Evolutionary conservation across 2,329 filamentous ascomycete species (phyloP).

Genomic region (Alternaria metachromatica): DNA sequence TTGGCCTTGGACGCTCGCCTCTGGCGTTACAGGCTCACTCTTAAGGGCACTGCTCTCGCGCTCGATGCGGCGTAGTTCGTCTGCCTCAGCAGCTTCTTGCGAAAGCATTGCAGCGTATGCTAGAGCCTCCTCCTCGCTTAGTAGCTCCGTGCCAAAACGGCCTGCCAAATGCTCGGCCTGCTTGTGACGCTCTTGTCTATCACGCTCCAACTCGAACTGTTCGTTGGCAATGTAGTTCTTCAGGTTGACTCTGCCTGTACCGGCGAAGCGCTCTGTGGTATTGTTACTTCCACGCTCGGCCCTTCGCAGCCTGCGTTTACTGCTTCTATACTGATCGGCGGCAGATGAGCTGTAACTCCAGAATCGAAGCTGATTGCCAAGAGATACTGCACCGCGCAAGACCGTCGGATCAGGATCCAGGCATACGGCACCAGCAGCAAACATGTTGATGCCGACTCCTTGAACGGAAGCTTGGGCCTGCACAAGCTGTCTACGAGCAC

Average conservation of each 20-base stretch:
- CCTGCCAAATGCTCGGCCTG: slow-evolving; percentile 74
- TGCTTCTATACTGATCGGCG: slow-evolving; percentile 74
- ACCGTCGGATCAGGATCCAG: slow-evolving; percentile 87
- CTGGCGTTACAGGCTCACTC: slow-evolving; percentile 48
- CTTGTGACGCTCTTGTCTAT: slow-evolving; percentile 70
- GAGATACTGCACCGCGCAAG: slow-evolving; percentile 83
- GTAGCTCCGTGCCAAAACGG: slow-evolving; percentile 83
- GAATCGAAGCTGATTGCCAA: slow-evolving; percentile 86
- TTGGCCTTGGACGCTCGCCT: slow-evolving; percentile 36
- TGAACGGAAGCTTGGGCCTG: slow-evolving; percentile 72
- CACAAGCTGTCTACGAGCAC: slow-evolving; percentile 76
- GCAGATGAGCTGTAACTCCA: slow-evolving; percentile 91
- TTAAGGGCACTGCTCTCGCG: slow-evolving; percentile 50
- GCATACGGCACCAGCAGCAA: slow-evolving; percentile 81
- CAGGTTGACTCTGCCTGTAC: slow-evolving; percentile 72
- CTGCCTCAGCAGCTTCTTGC: slow-evolving; percentile 62
- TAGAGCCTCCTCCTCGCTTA: slow-evolving; percentile 67
- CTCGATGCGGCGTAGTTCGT: slow-evolving; percentile 54
- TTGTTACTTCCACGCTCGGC: slow-evolving; percentile 69
- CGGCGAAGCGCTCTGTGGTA: slow-evolving; percentile 64
- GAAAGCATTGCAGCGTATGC: slow-evolving; percentile 69
- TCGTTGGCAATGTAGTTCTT: slow-evolving; percentile 88
- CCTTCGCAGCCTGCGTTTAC: slow-evolving; percentile 79
- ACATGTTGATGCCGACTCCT: slow-evolving; percentile 75
- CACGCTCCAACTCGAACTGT: slow-evolving; percentile 76